Evolutionary conservation across 768 basidiomycete genomes (phyloP), one percentile per base, ranked within the genome.

Genomic region (Tricholoma sp.): DNA sequence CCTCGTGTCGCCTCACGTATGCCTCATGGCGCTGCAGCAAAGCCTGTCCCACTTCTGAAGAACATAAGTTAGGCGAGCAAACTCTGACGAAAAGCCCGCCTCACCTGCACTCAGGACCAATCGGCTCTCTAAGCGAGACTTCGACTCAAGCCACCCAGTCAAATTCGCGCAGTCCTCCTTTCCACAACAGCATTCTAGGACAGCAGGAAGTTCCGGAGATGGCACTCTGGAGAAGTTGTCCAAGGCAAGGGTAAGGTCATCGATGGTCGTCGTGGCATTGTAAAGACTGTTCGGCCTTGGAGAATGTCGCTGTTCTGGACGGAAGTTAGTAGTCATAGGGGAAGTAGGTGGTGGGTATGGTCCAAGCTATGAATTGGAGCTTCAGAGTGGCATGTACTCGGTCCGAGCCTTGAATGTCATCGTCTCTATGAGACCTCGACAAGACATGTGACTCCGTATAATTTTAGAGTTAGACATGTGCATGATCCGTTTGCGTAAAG

Each of bases 21-120:
- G 88, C 89, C 72, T 95, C 94, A 66, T 95, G 92, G 57, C 87
- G 77, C 65, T 89, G 85, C 49, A 97, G 70, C 48, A 97, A 72
- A 4, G 94, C 94, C 69, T 94, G 91, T 11, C 94, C 94, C 29
- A 96, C 87, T 78, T 95, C 93, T 93, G 61, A 28, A 56, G 45
- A 52, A 57, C 12, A 36, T 63, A 12, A 52, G 51, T 17, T 41
- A 50, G 50, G 36, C 34, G 45, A 42, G 44, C 48, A 24, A 24
- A 24, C 4, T 4, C 24, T 24, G 47, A 34, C 36, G 9, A 20
- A 17, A 55, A 50, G 28, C n/a, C 37, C 29, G 33, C 77, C 88
- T 64, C 65, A 94, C 94, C 92, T 65, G 91, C 94, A 68, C 92
- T 92, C 54, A 96, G 77, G 55, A 87, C 82, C 59, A 97, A 75